phyloP scores from a whole-genome alignment of 148 eudicot species.

The Heliamphora exappendiculata region DNA sequence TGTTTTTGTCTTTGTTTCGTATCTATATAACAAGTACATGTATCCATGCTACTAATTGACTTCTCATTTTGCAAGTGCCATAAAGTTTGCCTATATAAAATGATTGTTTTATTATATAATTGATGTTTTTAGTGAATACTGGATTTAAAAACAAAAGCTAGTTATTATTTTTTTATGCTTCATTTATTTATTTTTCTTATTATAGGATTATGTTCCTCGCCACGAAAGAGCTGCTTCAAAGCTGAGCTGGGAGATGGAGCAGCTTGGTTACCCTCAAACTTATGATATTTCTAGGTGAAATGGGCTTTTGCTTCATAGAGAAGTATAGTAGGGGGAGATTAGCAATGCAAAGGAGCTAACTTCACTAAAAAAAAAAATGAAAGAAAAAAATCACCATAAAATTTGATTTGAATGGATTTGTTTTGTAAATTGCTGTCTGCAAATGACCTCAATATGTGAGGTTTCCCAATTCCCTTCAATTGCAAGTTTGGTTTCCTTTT shows the following conservation, averaged over 20 bases:
- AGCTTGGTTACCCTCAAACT: constrained; percentile 36
- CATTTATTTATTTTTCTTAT: neutral
- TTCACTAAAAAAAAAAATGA: too few species aligned
- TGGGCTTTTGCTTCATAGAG: neutral
- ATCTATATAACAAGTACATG: too few species aligned
- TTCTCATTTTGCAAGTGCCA: too few species aligned
- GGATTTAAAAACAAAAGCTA: neutral
- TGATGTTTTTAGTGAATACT: neutral
- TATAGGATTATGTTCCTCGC: constrained; percentile 59
- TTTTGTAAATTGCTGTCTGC: constrained; percentile 32
- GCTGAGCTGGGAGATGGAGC: constrained; percentile 69
- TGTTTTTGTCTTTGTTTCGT: too few species aligned
- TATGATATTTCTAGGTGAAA: constrained; percentile 46
- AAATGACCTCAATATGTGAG: constrained; percentile 22
- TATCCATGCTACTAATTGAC: too few species aligned
- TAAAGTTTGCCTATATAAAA: neutral
- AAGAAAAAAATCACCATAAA: neutral
- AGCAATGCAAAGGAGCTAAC: constrained; percentile 24
- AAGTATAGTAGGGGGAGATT: constrained; percentile 1
- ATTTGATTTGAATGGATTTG: constrained; percentile 22
- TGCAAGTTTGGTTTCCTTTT: constrained; percentile 7
- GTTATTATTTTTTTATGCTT: too few species aligned
- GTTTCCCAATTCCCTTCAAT: constrained; percentile 9
- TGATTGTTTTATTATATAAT: neutral
- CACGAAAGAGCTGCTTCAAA: constrained; percentile 67